Conservation (phyloP, 1,284 basidiomycete species). For the Fomitopsis schrenkii region DNA sequence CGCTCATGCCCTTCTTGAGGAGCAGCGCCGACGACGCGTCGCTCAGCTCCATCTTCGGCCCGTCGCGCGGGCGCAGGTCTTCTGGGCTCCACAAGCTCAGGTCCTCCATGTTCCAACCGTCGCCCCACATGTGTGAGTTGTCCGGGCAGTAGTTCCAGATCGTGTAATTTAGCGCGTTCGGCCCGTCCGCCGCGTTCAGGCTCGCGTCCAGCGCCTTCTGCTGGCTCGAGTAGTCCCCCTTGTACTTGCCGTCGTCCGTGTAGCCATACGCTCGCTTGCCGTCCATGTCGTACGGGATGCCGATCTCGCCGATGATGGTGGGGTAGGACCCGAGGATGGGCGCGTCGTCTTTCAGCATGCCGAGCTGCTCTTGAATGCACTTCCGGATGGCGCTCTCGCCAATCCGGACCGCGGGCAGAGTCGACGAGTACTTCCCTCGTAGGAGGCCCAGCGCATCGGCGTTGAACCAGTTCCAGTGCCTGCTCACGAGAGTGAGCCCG, state of each 20-base stretch:
- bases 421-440: slow-evolving; percentile 81
- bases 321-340: slow-evolving; percentile 75
- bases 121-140: slow-evolving; percentile 84
- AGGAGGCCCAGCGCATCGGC: slow-evolving; percentile 92
- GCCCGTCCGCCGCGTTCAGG: slow-evolving; percentile 85
- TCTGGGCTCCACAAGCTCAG: slow-evolving; percentile 85
- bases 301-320: slow-evolving; percentile 94
- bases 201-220: slow-evolving; percentile 90
- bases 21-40: slow-evolving; percentile 30
- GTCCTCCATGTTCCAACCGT: slow-evolving; percentile 97
- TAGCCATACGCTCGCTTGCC: slow-evolving; percentile 80
- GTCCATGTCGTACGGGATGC: slow-evolving; percentile 93
- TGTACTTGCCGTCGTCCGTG: slow-evolving; percentile 68
- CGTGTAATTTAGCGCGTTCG: slow-evolving; percentile 80
- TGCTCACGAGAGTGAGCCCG: slow-evolving; percentile 79
- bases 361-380: slow-evolving; percentile 82
- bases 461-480: slow-evolving; percentile 97
- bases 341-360: slow-evolving; percentile 73
- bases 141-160: slow-evolving; percentile 91
- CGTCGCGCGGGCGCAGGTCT: slow-evolving; percentile 46
- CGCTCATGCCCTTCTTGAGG: slow-evolving; percentile 20
- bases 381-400: slow-evolving; percentile 83
- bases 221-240: slow-evolving; percentile 80
- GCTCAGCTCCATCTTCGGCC: slow-evolving; percentile 22
- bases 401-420: slow-evolving; percentile 65